phyloP scores from a whole-genome alignment of 139 green algal species.

The Chlorella sp. region DNA sequence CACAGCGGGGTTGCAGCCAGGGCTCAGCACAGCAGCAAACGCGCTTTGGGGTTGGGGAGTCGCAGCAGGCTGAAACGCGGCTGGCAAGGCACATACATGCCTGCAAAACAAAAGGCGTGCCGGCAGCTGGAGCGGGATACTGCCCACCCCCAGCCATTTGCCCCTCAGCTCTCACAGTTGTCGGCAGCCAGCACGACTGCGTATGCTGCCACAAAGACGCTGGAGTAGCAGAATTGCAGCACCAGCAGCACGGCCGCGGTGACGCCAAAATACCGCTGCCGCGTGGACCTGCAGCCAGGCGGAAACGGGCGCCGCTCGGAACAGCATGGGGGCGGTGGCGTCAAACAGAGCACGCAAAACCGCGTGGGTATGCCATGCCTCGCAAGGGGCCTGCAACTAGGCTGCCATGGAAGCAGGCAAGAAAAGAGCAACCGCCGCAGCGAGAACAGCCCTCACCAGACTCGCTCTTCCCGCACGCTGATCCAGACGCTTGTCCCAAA shows the following conservation, averaged over 20 bases:
- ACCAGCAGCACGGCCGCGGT: neutral
- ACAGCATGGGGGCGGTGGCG: too few relatives aligned
- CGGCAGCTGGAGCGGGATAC: too few relatives aligned
- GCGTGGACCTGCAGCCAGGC: neutral
- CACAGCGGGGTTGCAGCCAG: too few relatives aligned
- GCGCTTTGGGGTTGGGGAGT: too few relatives aligned
- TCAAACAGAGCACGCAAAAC: too few relatives aligned
- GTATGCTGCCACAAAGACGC: neutral
- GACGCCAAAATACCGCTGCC: constrained; percentile 1
- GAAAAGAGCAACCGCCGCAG: neutral
- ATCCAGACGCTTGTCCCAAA: neutral
- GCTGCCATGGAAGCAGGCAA: neutral
- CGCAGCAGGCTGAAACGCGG: too few relatives aligned
- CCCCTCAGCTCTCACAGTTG: neutral
- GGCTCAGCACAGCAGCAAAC: too few relatives aligned
- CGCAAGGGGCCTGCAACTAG: neutral
- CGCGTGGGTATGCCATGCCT: too few relatives aligned
- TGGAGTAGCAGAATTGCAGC: neutral
- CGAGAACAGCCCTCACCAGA: neutral
- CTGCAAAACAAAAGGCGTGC: too few relatives aligned
- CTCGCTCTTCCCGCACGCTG: neutral
- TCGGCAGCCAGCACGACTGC: neutral
- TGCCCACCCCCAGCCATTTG: too few relatives aligned
- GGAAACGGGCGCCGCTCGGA: too few relatives aligned
- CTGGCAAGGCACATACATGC: too few relatives aligned